These are phyloP conservation scores for Tuber borchii DNA, from an alignment of 495 filamentous ascomycete species.

Conservation along the genomic window DNA sequence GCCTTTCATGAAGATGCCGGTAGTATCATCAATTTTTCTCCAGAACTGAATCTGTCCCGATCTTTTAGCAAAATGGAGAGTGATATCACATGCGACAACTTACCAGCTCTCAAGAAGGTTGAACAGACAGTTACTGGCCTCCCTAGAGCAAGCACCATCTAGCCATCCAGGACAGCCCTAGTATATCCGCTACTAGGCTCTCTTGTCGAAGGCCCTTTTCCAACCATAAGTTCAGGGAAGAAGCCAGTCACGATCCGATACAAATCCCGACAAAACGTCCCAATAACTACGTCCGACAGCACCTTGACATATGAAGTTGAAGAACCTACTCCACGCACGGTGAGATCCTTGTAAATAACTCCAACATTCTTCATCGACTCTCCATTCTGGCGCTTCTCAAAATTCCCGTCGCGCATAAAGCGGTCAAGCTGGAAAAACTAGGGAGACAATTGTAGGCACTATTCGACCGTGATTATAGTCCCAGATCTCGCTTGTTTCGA, in stretches of 20 bases:
- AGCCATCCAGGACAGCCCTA: slow-evolving; percentile 68
- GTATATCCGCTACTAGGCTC: slow-evolving; percentile 69
- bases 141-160: slow-evolving; percentile 71
- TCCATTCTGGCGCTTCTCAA: slow-evolving; percentile 63
- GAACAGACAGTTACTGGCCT: slow-evolving; percentile 72
- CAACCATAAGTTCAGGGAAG: slow-evolving; percentile 26
- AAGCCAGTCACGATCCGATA: slow-evolving; percentile 56
- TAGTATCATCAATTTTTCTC: slow-evolving; percentile 72
- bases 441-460: no score
- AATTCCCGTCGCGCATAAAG: no score
- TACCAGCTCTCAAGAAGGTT: slow-evolving; percentile 55
- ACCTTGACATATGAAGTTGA: slow-evolving; percentile 44
- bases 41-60: slow-evolving; percentile 63
- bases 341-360: slow-evolving; percentile 63
- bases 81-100: not conserved
- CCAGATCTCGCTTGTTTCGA: no score
- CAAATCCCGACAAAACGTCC: slow-evolving; percentile 43
- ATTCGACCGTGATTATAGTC: no score
- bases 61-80: slow-evolving; percentile 48
- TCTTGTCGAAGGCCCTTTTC: slow-evolving; percentile 49
- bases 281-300: slow-evolving; percentile 23
- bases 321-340: slow-evolving; percentile 49
- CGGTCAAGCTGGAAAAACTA: no score
- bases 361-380: slow-evolving; percentile 62
- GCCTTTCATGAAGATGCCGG: no score